Conservation (phyloP, 2,329 filamentous ascomycete genomes). For the Claviceps arundinis region DNA sequence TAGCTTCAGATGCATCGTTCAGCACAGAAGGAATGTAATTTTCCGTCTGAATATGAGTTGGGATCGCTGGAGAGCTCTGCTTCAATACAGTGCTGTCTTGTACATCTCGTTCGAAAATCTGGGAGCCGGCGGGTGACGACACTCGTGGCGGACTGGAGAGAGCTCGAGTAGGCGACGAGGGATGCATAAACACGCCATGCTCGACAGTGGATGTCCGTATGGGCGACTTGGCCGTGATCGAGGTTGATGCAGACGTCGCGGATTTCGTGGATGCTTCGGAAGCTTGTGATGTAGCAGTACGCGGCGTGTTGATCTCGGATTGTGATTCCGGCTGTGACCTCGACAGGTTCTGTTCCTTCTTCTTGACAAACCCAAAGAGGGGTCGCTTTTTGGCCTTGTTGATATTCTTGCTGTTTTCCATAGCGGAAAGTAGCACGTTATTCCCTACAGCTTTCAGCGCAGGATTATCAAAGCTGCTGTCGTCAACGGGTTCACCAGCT, state of each 20-base stretch:
- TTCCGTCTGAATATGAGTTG: constrained; percentile 84
- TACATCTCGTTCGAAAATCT: constrained; percentile 91
- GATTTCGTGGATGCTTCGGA: constrained; percentile 1
- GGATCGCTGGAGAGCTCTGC: constrained; percentile 73
- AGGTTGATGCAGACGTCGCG: not conserved
- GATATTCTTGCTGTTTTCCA: constrained; percentile 13
- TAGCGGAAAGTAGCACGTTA: constrained; percentile 14
- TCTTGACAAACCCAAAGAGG: constrained; percentile 50
- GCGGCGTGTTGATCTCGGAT: constrained; percentile 20
- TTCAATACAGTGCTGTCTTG: constrained; percentile 60
- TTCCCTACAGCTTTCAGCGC: constrained; percentile 19
- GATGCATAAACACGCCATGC: constrained; percentile 28
- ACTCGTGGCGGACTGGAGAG: constrained; percentile 61
- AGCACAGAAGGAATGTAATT: constrained; percentile 86
- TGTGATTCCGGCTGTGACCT: constrained; percentile 24
- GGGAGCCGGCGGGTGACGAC: constrained; percentile 62
- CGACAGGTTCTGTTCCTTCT: constrained; percentile 33
- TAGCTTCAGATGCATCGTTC: constrained; percentile 81
- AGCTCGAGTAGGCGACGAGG: constrained; percentile 52
- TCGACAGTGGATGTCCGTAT: constrained; percentile 18
- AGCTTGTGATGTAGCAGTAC: constrained; percentile 5
- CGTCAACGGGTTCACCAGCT: constrained; percentile 13
- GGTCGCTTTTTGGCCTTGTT: constrained; percentile 38
- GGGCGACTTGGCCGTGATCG: constrained; percentile 26
- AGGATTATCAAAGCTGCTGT: constrained; percentile 16